Percentiles rank a stretch among this genome's conserved stretches.
Evolutionary conservation across 305 asterid genomes (phyloP).

Genomic region (Rubia peregrina): DNA sequence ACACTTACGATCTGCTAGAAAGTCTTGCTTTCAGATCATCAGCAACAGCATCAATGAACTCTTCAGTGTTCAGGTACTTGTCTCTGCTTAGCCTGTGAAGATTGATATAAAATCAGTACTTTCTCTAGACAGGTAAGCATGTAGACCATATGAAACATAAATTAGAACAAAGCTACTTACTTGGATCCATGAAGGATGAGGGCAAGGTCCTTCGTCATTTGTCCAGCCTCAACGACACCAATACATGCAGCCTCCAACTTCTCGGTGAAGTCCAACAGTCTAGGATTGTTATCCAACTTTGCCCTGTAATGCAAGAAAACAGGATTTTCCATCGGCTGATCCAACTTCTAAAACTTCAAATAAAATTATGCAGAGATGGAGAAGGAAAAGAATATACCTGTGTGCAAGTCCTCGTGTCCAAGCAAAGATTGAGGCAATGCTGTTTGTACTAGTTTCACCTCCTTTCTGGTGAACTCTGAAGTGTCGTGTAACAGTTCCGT

Average conservation of each 20-base stretch:
- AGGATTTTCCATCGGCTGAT: background rate
- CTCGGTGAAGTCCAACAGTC: constrained; percentile 80
- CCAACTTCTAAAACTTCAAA: background rate
- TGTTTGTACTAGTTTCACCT: constrained; percentile 97
- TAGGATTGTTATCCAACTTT: constrained; percentile 74
- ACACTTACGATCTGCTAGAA: constrained; percentile 34
- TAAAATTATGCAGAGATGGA: background rate
- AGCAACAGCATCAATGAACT: constrained; percentile 87
- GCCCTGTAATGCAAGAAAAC: constrained; percentile 44
- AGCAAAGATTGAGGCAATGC: constrained; percentile 98
- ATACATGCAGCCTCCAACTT: constrained; percentile 88
- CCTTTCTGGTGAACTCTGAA: constrained; percentile 95
- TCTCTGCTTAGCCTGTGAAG: constrained; percentile 48
- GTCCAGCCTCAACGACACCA: constrained; percentile 83
- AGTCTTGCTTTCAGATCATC: constrained; percentile 70
- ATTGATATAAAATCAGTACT: constrained; percentile 1
- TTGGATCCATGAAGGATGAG: constrained; percentile 86
- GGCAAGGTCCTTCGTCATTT: constrained; percentile 98
- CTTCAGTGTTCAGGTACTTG: constrained; percentile 65
- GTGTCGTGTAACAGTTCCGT: constrained; percentile 98
- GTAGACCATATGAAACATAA: background rate
- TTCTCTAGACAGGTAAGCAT: background rate
- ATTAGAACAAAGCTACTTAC: constrained; percentile 35
- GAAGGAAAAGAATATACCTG: constrained; percentile 35
- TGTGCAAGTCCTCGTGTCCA: constrained; percentile 99